phyloP scores from a whole-genome alignment of 768 basidiomycete genomes.

The Amanita pallidorosea region DNA sequence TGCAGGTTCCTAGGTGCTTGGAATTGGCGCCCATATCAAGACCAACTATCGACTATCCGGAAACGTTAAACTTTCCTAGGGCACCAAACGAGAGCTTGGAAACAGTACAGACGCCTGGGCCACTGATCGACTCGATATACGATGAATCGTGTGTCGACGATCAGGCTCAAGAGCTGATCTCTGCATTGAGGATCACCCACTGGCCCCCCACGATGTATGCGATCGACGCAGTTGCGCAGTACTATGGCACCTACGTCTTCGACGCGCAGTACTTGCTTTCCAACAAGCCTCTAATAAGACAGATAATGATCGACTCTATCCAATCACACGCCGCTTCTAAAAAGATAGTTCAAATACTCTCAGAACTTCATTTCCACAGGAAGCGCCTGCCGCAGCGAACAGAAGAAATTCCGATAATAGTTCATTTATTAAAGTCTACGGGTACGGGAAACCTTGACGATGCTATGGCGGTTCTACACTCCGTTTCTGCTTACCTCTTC shows the following conservation, averaged over 20 bases:
- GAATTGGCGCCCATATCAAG: too few relatives aligned
- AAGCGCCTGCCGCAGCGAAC: background rate
- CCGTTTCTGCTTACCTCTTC: slow-evolving; percentile 72
- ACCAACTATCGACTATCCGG: too few relatives aligned
- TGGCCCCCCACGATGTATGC: background rate
- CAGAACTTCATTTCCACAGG: background rate
- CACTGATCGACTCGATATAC: background rate
- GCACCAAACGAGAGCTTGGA: background rate
- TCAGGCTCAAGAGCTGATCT: background rate
- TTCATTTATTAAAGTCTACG: background rate
- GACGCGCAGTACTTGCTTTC: slow-evolving; percentile 3
- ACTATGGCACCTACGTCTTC: slow-evolving; percentile 4
- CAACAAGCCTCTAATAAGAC: background rate
- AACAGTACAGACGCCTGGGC: background rate
- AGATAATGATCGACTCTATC: background rate
- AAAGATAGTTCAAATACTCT: background rate
- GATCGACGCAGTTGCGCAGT: background rate
- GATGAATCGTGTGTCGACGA: background rate
- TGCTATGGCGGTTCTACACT: slow-evolving; percentile 68
- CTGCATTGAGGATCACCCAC: background rate
- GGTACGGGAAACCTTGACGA: slow-evolving; percentile 41
- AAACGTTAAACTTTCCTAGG: background rate
- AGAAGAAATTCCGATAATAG: slow-evolving; percentile 2
- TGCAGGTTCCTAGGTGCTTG: background rate
- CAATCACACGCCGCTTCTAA: background rate